phyloP scores from a whole-genome alignment of 2,329 filamentous ascomycete species.

The Shiraia sp. region DNA sequence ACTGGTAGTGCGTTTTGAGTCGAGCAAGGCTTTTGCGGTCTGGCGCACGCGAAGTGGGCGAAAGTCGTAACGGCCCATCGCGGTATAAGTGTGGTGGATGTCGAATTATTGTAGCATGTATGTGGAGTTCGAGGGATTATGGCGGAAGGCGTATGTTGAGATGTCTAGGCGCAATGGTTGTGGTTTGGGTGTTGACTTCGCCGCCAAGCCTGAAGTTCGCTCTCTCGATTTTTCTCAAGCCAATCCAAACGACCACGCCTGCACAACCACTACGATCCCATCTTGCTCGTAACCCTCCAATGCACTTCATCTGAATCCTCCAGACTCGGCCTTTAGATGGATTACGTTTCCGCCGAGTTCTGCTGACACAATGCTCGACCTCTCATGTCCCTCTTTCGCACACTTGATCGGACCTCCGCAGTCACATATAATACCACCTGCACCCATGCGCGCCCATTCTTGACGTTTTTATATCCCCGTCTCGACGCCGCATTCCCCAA shows the following conservation, averaged over 20 bases:
- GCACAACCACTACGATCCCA: slow-evolving; percentile 4
- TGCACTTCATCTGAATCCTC: slow-evolving; percentile 20
- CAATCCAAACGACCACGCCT: no score
- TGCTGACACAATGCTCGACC: slow-evolving; percentile 61
- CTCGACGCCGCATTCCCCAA: slow-evolving; percentile 1
- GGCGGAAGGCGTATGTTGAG: no score
- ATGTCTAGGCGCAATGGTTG: slow-evolving; percentile 11
- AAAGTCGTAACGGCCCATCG: slow-evolving; percentile 59
- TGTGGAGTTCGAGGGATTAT: neutral
- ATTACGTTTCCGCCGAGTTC: slow-evolving; percentile 15
- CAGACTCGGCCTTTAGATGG: slow-evolving; percentile 12
- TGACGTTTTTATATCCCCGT: slow-evolving; percentile 41
- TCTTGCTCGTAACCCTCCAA: slow-evolving; percentile 9
- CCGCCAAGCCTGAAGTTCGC: no score
- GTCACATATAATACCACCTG: slow-evolving; percentile 47
- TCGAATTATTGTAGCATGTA: neutral
- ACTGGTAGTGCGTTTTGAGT: slow-evolving; percentile 45
- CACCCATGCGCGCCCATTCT: slow-evolving; percentile 27
- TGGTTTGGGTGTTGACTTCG: no score
- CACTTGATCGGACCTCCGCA: slow-evolving; percentile 57
- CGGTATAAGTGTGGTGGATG: neutral
- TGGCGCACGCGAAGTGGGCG: slow-evolving; percentile 57
- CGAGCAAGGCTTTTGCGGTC: slow-evolving; percentile 55
- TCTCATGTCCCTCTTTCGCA: slow-evolving; percentile 67
- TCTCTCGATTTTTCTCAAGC: no score